These are phyloP conservation scores for Mallotus nudiflorus DNA, from an alignment of 345 rosid species.

Conservation along the genomic window DNA sequence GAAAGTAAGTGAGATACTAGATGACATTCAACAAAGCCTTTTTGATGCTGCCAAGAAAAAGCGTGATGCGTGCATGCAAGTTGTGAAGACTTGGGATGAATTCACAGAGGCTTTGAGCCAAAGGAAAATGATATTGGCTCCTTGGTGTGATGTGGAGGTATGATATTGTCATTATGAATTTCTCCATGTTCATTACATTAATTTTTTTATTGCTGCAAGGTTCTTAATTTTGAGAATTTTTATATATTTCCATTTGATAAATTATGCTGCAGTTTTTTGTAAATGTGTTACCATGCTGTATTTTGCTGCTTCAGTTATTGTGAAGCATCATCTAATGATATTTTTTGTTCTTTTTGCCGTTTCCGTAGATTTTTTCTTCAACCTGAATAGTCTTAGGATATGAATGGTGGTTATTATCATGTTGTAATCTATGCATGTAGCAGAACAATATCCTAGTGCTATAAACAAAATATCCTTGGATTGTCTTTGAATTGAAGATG, in stretches of 20 bases:
- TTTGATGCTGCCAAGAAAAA: conserved; percentile 65
- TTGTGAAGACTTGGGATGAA: conserved; percentile 79
- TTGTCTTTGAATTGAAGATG: background rate
- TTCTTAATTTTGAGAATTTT: background rate
- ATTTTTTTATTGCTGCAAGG: background rate
- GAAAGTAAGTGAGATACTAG: conserved; percentile 54
- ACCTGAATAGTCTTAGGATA: background rate
- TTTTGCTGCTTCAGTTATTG: background rate
- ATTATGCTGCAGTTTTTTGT: background rate
- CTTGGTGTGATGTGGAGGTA: conserved; percentile 99
- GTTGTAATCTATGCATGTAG: background rate
- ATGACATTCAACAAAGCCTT: conserved; percentile 64
- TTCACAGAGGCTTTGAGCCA: conserved; percentile 67
- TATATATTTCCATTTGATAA: background rate
- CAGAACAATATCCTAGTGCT: background rate
- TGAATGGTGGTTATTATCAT: background rate
- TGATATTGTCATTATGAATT: background rate
- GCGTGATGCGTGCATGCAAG: conserved; percentile 71
- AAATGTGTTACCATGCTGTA: background rate
- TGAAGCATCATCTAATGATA: background rate
- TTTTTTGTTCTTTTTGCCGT: background rate
- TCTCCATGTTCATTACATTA: background rate
- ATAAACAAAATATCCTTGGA: background rate
- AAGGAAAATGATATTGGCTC: conserved; percentile 90
- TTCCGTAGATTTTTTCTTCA: background rate